These are phyloP conservation scores for Chrysoporthe deuterocubensis DNA, from an alignment of 2,329 filamentous ascomycete genomes.

Conservation along the genomic window DNA sequence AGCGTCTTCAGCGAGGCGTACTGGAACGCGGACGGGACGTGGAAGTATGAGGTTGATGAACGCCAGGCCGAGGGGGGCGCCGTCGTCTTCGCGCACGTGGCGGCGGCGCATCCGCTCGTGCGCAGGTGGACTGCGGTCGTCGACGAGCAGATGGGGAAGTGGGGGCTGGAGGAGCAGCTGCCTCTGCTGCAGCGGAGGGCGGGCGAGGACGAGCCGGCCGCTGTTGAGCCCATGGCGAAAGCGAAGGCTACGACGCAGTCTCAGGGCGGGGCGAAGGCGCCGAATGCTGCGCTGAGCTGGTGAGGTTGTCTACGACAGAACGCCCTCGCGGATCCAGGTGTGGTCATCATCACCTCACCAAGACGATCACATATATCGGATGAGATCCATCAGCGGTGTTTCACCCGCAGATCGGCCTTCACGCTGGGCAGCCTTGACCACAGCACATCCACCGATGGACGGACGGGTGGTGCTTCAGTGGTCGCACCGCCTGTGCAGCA, in stretches of 20 bases:
- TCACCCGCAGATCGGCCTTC: not conserved
- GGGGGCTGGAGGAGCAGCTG: constrained; percentile 32
- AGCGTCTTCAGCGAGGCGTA: constrained; percentile 68
- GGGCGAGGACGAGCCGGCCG: constrained; percentile 18
- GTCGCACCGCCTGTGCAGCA: not conserved
- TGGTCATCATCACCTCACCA: not conserved
- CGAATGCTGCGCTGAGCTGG: constrained; percentile 34
- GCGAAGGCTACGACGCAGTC: constrained; percentile 23
- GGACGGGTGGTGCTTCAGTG: not conserved
- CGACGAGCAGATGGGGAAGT: constrained; percentile 45
- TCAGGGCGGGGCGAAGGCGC: constrained; percentile 22
- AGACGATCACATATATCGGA: not conserved
- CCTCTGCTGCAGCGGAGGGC: constrained; percentile 25
- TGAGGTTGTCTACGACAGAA: constrained; percentile 23
- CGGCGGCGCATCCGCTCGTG: constrained; percentile 69
- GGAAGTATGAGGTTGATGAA: constrained; percentile 63
- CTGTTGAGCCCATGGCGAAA: constrained; percentile 23
- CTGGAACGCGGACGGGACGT: constrained; percentile 72
- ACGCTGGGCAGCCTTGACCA: not conserved
- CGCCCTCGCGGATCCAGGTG: not conserved
- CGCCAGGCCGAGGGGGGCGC: constrained; percentile 31
- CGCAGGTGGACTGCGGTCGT: constrained; percentile 61
- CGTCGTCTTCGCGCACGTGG: constrained; percentile 64
- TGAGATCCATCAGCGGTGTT: not conserved
- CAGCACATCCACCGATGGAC: not conserved